Evolutionary conservation across 2,329 filamentous ascomycete species (phyloP).

Genomic region (Daldinia sp.): DNA sequence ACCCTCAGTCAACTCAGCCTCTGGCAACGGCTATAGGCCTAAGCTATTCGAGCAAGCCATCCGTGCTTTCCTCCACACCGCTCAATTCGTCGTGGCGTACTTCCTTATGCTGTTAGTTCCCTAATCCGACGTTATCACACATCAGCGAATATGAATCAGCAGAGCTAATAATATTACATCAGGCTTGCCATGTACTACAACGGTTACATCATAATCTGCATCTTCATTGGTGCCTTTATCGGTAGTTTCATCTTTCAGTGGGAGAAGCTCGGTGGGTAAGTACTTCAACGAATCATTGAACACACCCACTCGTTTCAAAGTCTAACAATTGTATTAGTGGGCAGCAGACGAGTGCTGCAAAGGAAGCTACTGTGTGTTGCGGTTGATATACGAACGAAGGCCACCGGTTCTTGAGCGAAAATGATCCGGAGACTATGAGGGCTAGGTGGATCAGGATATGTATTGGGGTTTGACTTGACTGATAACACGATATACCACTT

Average conservation of each 20-base stretch:
- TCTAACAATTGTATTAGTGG: conserved; percentile 22
- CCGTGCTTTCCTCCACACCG: conserved; percentile 74
- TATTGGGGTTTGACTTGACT: not conserved
- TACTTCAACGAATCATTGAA: not conserved
- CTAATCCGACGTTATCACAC: not conserved
- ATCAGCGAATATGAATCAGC: not conserved
- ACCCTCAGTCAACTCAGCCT: not conserved
- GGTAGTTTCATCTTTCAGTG: conserved; percentile 81
- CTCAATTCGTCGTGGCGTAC: conserved; percentile 81
- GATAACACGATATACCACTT: conserved; percentile 4
- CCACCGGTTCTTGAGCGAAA: not conserved
- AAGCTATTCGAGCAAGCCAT: conserved; percentile 73
- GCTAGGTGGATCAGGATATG: not conserved
- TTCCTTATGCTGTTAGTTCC: conserved; percentile 74
- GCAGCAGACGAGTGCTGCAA: conserved; percentile 29
- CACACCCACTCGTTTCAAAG: no score
- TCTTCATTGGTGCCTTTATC: conserved; percentile 80
- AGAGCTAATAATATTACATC: not conserved
- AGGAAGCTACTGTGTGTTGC: conserved; percentile 40
- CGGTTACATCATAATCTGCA: conserved; percentile 83
- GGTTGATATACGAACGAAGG: conserved; percentile 16
- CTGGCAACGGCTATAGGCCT: conserved; percentile 61
- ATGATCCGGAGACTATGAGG: no score
- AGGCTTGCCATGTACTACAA: conserved; percentile 69
- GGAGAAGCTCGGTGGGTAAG: conserved; percentile 62